Conservation (phyloP, 768 basidiomycete species). For the Cystofilobasidium ferigula region DNA sequence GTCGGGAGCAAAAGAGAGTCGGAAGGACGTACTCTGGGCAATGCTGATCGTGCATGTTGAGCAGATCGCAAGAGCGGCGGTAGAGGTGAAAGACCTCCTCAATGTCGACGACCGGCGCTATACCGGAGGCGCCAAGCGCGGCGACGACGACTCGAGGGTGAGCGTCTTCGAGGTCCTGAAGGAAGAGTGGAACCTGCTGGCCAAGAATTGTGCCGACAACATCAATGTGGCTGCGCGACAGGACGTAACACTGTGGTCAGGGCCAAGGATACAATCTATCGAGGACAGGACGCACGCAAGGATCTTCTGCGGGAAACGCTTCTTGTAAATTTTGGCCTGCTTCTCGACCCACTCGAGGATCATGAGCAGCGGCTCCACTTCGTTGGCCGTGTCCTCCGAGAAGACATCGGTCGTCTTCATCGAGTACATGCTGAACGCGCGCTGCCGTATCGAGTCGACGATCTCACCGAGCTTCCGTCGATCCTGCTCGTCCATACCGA, state of each 20-base stretch:
- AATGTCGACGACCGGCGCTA: constrained; percentile 49
- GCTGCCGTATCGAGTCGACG: constrained; percentile 50
- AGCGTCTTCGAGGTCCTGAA: constrained; percentile 56
- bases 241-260: background rate
- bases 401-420: constrained; percentile 28
- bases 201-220: constrained; percentile 53
- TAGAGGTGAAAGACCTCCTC: constrained; percentile 84
- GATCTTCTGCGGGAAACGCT: constrained; percentile 72
- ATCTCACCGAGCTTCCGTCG: constrained; percentile 58
- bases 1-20: background rate
- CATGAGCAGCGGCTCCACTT: constrained; percentile 64
- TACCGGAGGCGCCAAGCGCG: constrained; percentile 16
- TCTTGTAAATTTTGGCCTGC: constrained; percentile 66
- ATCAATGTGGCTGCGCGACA: constrained; percentile 44
- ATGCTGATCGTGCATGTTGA: constrained; percentile 74
- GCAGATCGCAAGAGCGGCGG: constrained; percentile 58
- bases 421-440: constrained; percentile 24
- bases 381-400: constrained; percentile 46
- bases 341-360: constrained; percentile 88
- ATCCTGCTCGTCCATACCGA: constrained; percentile 65
- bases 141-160: constrained; percentile 64
- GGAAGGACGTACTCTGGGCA: constrained; percentile 53
- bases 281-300: constrained; percentile 50
- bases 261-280: background rate
- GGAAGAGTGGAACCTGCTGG: constrained; percentile 53